Evolutionary conservation across 2,329 filamentous ascomycete species (phyloP).

Genomic region (Pezicula carpinea): DNA sequence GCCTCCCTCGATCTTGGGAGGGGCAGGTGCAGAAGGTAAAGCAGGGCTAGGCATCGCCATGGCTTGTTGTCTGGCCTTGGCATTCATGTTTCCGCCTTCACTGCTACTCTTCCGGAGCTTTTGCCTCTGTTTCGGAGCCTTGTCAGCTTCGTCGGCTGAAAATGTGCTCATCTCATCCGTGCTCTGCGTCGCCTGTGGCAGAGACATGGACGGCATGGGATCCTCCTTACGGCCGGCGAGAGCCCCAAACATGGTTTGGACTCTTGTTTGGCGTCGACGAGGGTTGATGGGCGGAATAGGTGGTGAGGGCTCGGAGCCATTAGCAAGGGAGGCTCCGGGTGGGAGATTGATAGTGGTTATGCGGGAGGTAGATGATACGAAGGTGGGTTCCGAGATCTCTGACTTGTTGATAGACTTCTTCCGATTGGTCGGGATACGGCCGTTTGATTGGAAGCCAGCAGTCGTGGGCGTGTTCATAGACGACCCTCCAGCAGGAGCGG

Average conservation of each 20-base stretch:
- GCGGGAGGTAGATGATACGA: slow-evolving; percentile 28
- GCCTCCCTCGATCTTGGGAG: slow-evolving; percentile 16
- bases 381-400: slow-evolving; percentile 29
- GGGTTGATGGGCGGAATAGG: slow-evolving; percentile 30
- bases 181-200: slow-evolving; percentile 24
- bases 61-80: slow-evolving; percentile 19
- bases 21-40: slow-evolving; percentile 17
- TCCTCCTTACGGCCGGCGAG: slow-evolving; percentile 22
- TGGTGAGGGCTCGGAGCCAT: slow-evolving; percentile 20
- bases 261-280: slow-evolving; percentile 25
- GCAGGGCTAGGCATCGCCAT: slow-evolving; percentile 22
- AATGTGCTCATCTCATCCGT: slow-evolving; percentile 29
- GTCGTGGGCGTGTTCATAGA: slow-evolving; percentile 16
- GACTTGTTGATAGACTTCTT: slow-evolving; percentile 29
- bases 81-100: slow-evolving; percentile 28
- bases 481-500: slow-evolving; percentile 17
- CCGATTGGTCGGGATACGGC: slow-evolving; percentile 11
- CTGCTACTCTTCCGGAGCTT: slow-evolving; percentile 26
- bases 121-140: slow-evolving; percentile 16
- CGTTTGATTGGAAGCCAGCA: slow-evolving; percentile 14
- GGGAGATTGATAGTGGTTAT: slow-evolving; percentile 27
- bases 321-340: slow-evolving; percentile 22
- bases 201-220: slow-evolving; percentile 13
- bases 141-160: slow-evolving; percentile 26
- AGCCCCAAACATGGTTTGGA: slow-evolving; percentile 22